Evolutionary conservation across 768 basidiomycete genomes (phyloP).

Genomic region (Lactarius hatsudake): DNA sequence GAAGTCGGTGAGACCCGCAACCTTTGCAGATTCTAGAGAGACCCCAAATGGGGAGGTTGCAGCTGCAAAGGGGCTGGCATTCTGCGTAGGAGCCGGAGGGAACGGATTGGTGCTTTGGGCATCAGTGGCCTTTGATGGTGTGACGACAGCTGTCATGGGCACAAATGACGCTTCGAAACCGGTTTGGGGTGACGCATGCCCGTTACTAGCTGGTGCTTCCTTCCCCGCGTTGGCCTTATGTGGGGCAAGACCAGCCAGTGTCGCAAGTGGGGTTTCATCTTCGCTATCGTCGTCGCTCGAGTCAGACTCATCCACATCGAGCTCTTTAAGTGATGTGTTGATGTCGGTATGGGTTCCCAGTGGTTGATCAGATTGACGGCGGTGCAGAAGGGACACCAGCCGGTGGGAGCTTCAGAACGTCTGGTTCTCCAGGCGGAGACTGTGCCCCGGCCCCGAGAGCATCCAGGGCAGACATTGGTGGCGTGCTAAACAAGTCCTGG

Average conservation of each 20-base stretch:
- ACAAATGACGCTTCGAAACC: not conserved
- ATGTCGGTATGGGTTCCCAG: constrained; percentile 45
- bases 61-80: constrained; percentile 13
- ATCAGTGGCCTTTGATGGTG: not conserved
- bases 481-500: constrained; percentile 60
- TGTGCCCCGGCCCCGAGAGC: constrained; percentile 3
- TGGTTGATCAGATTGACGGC: constrained; percentile 9
- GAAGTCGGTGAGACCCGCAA: constrained; percentile 52
- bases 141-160: not conserved
- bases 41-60: constrained; percentile 23
- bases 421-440: constrained; percentile 17
- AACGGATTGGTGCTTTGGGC: constrained; percentile 13
- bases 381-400: constrained; percentile 7
- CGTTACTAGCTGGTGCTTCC: constrained; percentile 14
- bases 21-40: constrained; percentile 21
- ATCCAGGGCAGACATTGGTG: constrained; percentile 45
- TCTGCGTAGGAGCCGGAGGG: constrained; percentile 19
- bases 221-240: not conserved
- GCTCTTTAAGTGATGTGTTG: constrained; percentile 49
- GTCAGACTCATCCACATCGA: constrained; percentile 57
- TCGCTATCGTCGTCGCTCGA: constrained; percentile 42
- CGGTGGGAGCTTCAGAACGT: constrained; percentile 14
- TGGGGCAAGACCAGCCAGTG: constrained; percentile 21
- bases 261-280: constrained; percentile 32
- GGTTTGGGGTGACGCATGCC: constrained; percentile 8